A percentile compares a stretch with the other conserved stretches of the same genome.
These are phyloP conservation scores for Aspergillus quadrilineatus DNA, from an alignment of 2,329 filamentous ascomycete genomes.

Conservation along the genomic window DNA sequence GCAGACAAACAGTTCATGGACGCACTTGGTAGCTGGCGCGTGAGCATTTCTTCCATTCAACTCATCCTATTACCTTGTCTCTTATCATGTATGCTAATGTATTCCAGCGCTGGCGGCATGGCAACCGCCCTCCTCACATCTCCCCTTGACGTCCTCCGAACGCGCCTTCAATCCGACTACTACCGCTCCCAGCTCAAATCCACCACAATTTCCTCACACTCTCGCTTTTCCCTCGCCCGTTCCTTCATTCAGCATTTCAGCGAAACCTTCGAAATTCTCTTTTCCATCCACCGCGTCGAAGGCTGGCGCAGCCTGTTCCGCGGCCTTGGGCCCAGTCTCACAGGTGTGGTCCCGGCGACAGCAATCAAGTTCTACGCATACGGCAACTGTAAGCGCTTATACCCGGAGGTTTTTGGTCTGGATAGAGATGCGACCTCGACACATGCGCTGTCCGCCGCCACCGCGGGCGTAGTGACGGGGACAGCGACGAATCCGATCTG, in stretches of 20 bases:
- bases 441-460: conserved; percentile 36
- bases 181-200: conserved; percentile 73
- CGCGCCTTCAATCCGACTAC: conserved; percentile 90
- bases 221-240: conserved; percentile 50
- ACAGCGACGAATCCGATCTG: conserved; percentile 42
- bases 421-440: conserved; percentile 33
- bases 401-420: conserved; percentile 28
- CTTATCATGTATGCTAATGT: too few relatives aligned
- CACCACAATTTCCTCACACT: conserved; percentile 56
- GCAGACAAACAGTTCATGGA: conserved; percentile 23
- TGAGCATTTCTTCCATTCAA: conserved; percentile 20
- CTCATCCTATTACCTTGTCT: background rate
- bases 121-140: conserved; percentile 89
- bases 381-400: conserved; percentile 39
- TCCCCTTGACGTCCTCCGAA: conserved; percentile 96
- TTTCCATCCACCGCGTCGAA: conserved; percentile 38
- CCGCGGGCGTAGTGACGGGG: conserved; percentile 37
- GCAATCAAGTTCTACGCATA: conserved; percentile 43
- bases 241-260: conserved; percentile 58
- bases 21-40: conserved; percentile 36
- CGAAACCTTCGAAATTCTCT: conserved; percentile 37
- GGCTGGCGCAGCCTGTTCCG: conserved; percentile 40
- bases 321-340: conserved; percentile 39
- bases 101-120: conserved; percentile 63
- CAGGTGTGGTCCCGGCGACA: conserved; percentile 40